A percentile compares a stretch with the other conserved stretches of the same genome.
Conservation (phyloP, 495 filamentous ascomycete genomes). For the Monascus purpureus region DNA sequence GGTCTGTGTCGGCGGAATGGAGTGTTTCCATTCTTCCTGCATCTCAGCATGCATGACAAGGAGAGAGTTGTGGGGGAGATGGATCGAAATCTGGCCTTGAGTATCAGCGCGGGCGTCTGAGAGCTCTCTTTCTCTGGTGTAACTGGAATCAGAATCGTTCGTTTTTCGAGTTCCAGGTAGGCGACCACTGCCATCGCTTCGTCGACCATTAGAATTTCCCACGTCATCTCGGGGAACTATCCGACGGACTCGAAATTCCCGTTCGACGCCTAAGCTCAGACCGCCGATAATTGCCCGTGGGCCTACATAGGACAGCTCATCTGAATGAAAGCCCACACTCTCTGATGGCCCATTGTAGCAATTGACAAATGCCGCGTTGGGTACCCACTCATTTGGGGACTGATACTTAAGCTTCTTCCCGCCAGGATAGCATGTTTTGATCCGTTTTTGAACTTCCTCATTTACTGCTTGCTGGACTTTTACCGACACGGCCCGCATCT, state of each 20-base stretch:
- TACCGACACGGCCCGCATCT: conserved; percentile 49
- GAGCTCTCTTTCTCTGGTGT: conserved; percentile 8
- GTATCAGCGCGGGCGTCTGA: conserved; percentile 34
- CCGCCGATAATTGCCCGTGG: conserved; percentile 80
- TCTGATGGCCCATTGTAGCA: conserved; percentile 71
- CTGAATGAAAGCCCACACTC: conserved; percentile 80
- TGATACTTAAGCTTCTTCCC: conserved; percentile 68
- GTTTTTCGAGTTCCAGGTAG: conserved; percentile 1
- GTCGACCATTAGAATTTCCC: conserved; percentile 4
- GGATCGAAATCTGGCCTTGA: conserved; percentile 78
- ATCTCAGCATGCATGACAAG: conserved; percentile 89
- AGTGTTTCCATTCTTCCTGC: conserved; percentile 45
- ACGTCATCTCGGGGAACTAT: conserved; percentile 46
- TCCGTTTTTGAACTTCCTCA: conserved; percentile 49
- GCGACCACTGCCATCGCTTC: conserved; percentile 6
- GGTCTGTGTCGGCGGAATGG: conserved; percentile 54
- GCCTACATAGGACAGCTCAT: conserved; percentile 87
- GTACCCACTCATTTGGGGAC: conserved; percentile 54
- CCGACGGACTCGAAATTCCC: conserved; percentile 79
- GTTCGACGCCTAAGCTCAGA: conserved; percentile 72
- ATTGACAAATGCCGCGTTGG: conserved; percentile 89
- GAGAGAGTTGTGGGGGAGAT: conserved; percentile 86
- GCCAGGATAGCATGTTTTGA: conserved; percentile 43
- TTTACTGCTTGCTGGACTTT: conserved; percentile 66
- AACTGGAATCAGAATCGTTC: conserved; percentile 3